A percentile compares a stretch with the other conserved stretches of the same genome.
phyloP scores from a whole-genome alignment of 2,329 filamentous ascomycete genomes.

The Botrytis cinerea region DNA sequence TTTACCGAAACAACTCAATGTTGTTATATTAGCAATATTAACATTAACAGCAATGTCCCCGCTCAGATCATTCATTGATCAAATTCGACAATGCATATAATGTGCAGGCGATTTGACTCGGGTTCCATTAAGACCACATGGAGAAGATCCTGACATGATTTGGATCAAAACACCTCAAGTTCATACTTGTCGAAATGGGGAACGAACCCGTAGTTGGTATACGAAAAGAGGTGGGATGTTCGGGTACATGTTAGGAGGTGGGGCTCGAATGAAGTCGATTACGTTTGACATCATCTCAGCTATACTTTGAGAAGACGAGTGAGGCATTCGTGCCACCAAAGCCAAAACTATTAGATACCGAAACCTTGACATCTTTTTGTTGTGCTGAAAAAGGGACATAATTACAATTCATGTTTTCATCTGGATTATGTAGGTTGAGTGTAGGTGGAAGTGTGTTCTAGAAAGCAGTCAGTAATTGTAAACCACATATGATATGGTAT shows the following conservation, averaged over 20 bases:
- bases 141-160: slow-evolving; percentile 20
- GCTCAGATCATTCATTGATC: slow-evolving; percentile 31
- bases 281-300: slow-evolving; percentile 9
- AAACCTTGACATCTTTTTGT: slow-evolving; percentile 68
- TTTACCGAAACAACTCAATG: slow-evolving; percentile 19
- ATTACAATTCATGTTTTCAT: slow-evolving; percentile 75
- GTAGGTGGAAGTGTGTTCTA: slow-evolving; percentile 83
- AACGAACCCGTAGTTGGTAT: slow-evolving; percentile 28
- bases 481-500: slow-evolving; percentile 28
- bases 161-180: slow-evolving; percentile 29
- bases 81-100: slow-evolving; percentile 31
- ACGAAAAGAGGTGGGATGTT: slow-evolving; percentile 27
- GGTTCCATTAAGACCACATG: slow-evolving; percentile 25
- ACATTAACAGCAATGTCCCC: background rate
- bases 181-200: slow-evolving; percentile 31
- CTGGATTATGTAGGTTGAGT: slow-evolving; percentile 71
- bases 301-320: slow-evolving; percentile 64
- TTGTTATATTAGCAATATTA: background rate
- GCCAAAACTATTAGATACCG: slow-evolving; percentile 92
- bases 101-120: slow-evolving; percentile 31
- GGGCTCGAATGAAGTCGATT: background rate
- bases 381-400: slow-evolving; percentile 77
- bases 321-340: slow-evolving; percentile 97
- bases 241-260: slow-evolving; percentile 24
- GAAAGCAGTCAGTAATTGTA: slow-evolving; percentile 19